phyloP scores from a whole-genome alignment of 768 basidiomycete species.

The Leccinellum rugosiceps region DNA sequence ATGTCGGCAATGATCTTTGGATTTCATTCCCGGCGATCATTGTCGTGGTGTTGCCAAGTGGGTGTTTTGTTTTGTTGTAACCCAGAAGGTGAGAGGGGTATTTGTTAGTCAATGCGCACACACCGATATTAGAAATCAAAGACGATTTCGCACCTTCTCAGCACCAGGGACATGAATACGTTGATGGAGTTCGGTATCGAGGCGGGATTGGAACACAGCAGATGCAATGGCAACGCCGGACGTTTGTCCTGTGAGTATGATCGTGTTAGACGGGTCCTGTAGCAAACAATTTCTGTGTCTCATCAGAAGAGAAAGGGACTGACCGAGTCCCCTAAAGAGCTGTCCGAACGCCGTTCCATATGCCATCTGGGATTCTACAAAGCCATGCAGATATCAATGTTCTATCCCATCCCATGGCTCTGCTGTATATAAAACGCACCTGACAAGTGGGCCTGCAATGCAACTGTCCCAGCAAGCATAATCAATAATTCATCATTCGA shows the following conservation, averaged over 20 bases:
- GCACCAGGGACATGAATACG: slow-evolving; percentile 15
- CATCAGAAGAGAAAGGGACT: not conserved
- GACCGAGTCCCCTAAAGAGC: slow-evolving; percentile 21
- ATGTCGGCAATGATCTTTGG: slow-evolving; percentile 16
- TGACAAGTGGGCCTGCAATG: slow-evolving; percentile 6
- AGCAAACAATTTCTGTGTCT: not conserved
- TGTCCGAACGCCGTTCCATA: slow-evolving; percentile 26
- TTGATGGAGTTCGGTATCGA: slow-evolving; percentile 10
- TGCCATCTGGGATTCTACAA: slow-evolving; percentile 17
- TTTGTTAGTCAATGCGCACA: not conserved
- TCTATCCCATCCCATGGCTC: not conserved
- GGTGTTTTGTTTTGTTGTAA: not conserved
- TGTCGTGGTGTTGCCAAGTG: not conserved
- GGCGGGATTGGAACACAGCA: slow-evolving; percentile 20
- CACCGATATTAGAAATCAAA: not conserved
- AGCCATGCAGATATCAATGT: not conserved
- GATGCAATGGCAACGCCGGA: slow-evolving; percentile 22
- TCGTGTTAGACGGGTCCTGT: not conserved
- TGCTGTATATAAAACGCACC: not conserved
- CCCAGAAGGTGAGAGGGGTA: not conserved
- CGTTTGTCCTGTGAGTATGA: slow-evolving; percentile 10
- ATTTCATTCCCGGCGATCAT: not conserved
- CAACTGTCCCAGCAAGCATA: not conserved
- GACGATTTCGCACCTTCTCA: not conserved
- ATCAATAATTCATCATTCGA: not conserved